Evolutionary conservation across 257 asterid genomes (phyloP).

Genomic region (Handroanthus guayacan): DNA sequence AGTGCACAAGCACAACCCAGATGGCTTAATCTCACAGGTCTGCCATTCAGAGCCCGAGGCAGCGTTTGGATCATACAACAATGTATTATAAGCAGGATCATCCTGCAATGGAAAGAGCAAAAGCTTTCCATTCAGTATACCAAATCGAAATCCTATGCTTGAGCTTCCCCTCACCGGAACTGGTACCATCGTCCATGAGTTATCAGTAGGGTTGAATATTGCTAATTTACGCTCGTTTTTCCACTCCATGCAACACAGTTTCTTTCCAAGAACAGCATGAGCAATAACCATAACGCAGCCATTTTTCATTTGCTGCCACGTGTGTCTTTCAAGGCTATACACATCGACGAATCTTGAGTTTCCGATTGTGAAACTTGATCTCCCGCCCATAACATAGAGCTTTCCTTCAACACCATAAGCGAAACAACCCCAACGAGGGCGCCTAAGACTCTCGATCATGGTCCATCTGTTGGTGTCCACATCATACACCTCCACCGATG

Average conservation of each 20-base stretch:
- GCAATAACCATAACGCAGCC: slow-evolving; percentile 94
- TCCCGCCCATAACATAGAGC: slow-evolving; percentile 84
- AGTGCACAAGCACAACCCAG: slow-evolving; percentile 66
- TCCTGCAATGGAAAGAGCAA: slow-evolving; percentile 64
- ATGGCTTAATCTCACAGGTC: slow-evolving; percentile 60
- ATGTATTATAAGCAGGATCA: slow-evolving; percentile 54
- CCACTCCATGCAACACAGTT: slow-evolving; percentile 89
- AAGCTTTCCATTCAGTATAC: slow-evolving; percentile 70
- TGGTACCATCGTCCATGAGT: slow-evolving; percentile 71
- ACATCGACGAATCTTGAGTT: slow-evolving; percentile 73
- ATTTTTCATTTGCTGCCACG: slow-evolving; percentile 76
- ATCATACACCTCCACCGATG: slow-evolving; percentile 79
- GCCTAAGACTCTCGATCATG: slow-evolving; percentile 61
- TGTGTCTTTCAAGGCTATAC: slow-evolving; percentile 55
- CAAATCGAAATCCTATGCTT: slow-evolving; percentile 69
- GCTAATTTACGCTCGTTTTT: slow-evolving; percentile 75
- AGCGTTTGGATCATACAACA: slow-evolving; percentile 75
- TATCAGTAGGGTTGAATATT: slow-evolving; percentile 55
- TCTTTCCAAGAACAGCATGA: slow-evolving; percentile 72
- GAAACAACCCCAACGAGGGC: slow-evolving; percentile 86
- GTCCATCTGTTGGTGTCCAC: slow-evolving; percentile 67
- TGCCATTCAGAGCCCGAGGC: slow-evolving; percentile 71
- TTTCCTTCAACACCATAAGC: slow-evolving; percentile 72
- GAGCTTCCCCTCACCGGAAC: slow-evolving; percentile 74
- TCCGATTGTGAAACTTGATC: slow-evolving; percentile 86